Conservation (phyloP, 345 rosid genomes). For the Gossypium raimondii region DNA sequence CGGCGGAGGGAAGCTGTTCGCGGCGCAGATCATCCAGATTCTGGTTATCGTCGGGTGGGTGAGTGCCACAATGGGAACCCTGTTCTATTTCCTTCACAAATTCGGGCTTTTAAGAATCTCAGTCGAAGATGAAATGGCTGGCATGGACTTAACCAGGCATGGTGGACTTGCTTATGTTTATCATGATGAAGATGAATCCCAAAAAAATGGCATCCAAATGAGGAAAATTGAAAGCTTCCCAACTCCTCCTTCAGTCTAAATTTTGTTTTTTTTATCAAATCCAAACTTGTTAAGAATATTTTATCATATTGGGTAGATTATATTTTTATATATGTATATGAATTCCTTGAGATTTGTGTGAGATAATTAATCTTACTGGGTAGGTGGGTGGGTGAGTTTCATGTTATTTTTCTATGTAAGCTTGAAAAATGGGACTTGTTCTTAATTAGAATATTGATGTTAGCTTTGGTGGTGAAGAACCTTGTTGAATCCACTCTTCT, state of each 20-base stretch:
- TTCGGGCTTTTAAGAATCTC: not conserved
- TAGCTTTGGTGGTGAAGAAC: not conserved
- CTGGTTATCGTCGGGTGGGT: constrained; percentile 71
- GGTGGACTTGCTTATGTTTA: not conserved
- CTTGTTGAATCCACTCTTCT: not conserved
- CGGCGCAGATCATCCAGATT: constrained; percentile 66
- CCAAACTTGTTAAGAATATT: too few relatives aligned
- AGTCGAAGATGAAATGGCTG: not conserved
- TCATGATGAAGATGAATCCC: not conserved
- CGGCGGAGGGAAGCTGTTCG: constrained; percentile 75
- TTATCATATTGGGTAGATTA: too few relatives aligned
- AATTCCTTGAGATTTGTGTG: too few relatives aligned
- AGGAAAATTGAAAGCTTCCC: not conserved
- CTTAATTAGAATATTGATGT: not conserved
- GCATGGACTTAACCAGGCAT: not conserved
- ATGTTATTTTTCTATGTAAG: too few relatives aligned
- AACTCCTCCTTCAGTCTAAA: not conserved
- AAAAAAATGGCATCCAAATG: not conserved
- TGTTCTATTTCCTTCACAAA: not conserved
- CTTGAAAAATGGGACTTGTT: too few relatives aligned
- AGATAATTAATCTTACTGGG: too few relatives aligned
- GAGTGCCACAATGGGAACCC: constrained; percentile 65
- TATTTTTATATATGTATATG: too few relatives aligned
- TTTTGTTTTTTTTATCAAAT: not conserved
- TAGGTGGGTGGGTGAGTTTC: too few relatives aligned